Evolutionary conservation across 108 stramenopile genomes (phyloP).

Genomic region (Chaetoceros muelleri): DNA sequence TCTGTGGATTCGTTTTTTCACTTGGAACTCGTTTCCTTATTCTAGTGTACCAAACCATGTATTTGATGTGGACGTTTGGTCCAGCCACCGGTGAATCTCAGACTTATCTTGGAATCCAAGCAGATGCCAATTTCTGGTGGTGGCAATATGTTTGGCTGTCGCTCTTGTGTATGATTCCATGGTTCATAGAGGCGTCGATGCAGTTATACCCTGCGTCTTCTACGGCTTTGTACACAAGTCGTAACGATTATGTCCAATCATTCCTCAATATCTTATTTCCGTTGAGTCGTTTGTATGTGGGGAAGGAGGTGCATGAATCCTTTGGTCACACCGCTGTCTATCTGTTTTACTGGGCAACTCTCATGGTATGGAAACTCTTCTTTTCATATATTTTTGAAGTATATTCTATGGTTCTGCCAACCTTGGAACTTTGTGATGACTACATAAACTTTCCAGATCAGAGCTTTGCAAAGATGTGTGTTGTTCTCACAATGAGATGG

Average conservation of each 20-base stretch:
- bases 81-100: slow-evolving; percentile 31
- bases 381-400: slow-evolving; percentile 94
- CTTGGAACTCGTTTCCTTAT: slow-evolving; percentile 77
- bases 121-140: slow-evolving; percentile 89
- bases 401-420: slow-evolving; percentile 88
- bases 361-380: slow-evolving; percentile 88
- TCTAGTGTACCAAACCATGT: slow-evolving; percentile 88
- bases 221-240: slow-evolving; percentile 67
- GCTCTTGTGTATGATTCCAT: slow-evolving; percentile 78
- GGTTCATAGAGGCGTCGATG: slow-evolving; percentile 59
- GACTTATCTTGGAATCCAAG: slow-evolving; percentile 69
- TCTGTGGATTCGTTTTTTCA: slow-evolving; percentile 83
- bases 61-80: slow-evolving; percentile 88
- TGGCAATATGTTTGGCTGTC: slow-evolving; percentile 97
- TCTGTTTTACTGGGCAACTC: slow-evolving; percentile 80
- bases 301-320: slow-evolving; percentile 88
- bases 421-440: slow-evolving; percentile 89
- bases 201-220: slow-evolving; percentile 69
- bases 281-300: slow-evolving; percentile 82
- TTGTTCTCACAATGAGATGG: slow-evolving; percentile 84
- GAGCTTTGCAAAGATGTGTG: slow-evolving; percentile 68
- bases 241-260: slow-evolving; percentile 80
- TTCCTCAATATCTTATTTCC: slow-evolving; percentile 87
- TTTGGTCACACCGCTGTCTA: slow-evolving; percentile 66
- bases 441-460: slow-evolving; percentile 89